Conservation (phyloP, 768 basidiomycete species). For the Macrocybe gigantea region DNA sequence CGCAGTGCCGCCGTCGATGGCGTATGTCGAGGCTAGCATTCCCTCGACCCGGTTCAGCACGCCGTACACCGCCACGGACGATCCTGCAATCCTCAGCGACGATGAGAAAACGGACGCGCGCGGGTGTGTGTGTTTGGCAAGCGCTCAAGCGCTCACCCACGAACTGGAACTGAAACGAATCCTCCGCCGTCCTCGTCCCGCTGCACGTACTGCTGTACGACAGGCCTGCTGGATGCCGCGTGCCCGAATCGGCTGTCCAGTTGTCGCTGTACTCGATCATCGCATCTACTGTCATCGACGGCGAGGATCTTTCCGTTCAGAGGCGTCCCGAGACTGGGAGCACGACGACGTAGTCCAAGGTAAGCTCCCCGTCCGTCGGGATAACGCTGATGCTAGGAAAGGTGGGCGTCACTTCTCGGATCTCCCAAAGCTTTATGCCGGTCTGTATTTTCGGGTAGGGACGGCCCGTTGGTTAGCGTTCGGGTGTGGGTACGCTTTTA, state of each 20-base stretch:
- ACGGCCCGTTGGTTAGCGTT: background rate
- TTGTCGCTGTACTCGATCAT: slow-evolving; percentile 1
- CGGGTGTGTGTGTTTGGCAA: background rate
- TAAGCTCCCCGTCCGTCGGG: background rate
- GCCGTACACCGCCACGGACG: slow-evolving; percentile 13
- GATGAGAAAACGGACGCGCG: background rate
- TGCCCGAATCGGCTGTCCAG: background rate
- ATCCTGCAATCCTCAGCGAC: slow-evolving; percentile 1
- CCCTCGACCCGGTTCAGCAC: slow-evolving; percentile 12
- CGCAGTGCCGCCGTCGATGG: slow-evolving; percentile 7
- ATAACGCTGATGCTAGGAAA: background rate
- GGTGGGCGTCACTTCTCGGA: background rate
- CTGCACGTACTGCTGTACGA: background rate
- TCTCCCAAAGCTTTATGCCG: background rate
- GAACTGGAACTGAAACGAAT: background rate
- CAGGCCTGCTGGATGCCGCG: background rate
- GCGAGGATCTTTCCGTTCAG: background rate
- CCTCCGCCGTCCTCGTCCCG: background rate
- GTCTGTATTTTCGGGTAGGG: background rate
- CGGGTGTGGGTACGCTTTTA: background rate
- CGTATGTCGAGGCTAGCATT: slow-evolving; percentile 9
- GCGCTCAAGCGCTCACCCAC: background rate
- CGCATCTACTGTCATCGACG: slow-evolving; percentile 1
- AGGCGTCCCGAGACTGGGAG: background rate
- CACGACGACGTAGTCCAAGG: slow-evolving; percentile 4